phyloP scores from a whole-genome alignment of 179 eudicot genomes.

The Sideroxylon spinosum region DNA sequence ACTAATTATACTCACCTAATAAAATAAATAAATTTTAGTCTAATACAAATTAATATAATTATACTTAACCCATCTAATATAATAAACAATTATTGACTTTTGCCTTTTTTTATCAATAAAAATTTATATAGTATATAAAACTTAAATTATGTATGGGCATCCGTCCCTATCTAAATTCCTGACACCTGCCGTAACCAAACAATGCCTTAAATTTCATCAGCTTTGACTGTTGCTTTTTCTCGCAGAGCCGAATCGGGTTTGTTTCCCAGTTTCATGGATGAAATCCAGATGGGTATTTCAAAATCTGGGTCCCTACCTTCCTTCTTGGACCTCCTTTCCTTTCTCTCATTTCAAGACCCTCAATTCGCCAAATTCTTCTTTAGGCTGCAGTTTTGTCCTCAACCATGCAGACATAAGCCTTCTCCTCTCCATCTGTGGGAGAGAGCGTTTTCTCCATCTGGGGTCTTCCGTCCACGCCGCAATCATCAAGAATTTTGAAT shows the following conservation, averaged over 20 bases:
- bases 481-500: slow-evolving; percentile 42
- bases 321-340: slow-evolving; percentile 15
- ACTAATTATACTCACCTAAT: too few relatives aligned
- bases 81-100: too few relatives aligned
- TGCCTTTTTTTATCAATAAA: too few relatives aligned
- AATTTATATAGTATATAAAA: too few relatives aligned
- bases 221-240: not conserved
- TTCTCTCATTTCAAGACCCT: slow-evolving; percentile 19
- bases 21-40: too few relatives aligned
- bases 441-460: slow-evolving; percentile 41
- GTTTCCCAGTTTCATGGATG: slow-evolving; percentile 53
- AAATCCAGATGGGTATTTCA: slow-evolving; percentile 48
- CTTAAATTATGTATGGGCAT: too few relatives aligned
- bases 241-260: not conserved
- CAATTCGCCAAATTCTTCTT: slow-evolving; percentile 18
- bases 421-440: slow-evolving; percentile 52
- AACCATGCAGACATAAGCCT: slow-evolving; percentile 36
- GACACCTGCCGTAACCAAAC: too few relatives aligned
- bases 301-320: slow-evolving; percentile 23
- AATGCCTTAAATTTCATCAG: too few relatives aligned
- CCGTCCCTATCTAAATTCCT: too few relatives aligned
- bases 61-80: too few relatives aligned
- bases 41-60: too few relatives aligned
- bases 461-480: slow-evolving; percentile 74
- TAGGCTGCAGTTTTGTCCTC: slow-evolving; percentile 18